Conservation (phyloP, 345 rosid genomes). For the Eucalyptus viminalis region DNA sequence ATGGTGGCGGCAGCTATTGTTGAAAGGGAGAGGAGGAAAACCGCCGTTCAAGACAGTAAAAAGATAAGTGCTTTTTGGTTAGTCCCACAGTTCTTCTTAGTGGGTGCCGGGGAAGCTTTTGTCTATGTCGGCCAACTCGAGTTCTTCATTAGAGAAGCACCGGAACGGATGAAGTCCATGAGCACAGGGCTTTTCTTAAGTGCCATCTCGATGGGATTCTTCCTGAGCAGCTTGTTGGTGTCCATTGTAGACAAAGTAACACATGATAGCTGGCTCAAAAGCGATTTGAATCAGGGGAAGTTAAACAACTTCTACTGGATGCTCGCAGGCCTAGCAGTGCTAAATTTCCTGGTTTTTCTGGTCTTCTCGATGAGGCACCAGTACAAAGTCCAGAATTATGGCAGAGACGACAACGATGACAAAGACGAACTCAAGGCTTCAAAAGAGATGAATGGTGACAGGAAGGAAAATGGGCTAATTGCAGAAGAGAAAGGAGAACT, state of each 20-base stretch:
- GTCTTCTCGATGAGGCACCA: constrained; percentile 47
- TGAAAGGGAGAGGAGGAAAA: constrained; percentile 48
- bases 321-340: constrained; percentile 49
- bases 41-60: constrained; percentile 1
- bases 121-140: constrained; percentile 89
- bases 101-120: constrained; percentile 93
- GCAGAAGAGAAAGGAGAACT: background rate
- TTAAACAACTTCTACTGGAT: constrained; percentile 70
- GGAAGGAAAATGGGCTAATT: background rate
- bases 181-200: constrained; percentile 88
- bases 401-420: background rate
- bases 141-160: constrained; percentile 87
- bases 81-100: constrained; percentile 67
- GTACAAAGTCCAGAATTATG: constrained; percentile 33
- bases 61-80: constrained; percentile 70
- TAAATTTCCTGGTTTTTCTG: constrained; percentile 56
- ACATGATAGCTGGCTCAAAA: constrained; percentile 49
- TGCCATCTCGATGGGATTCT: constrained; percentile 86
- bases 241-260: constrained; percentile 53
- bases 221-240: constrained; percentile 69
- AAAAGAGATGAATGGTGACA: background rate
- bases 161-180: constrained; percentile 89
- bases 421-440: background rate
- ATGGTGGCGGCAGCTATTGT: constrained; percentile 56
- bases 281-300: constrained; percentile 47